These are phyloP conservation scores for Hypoxylon fuscum DNA, from an alignment of 495 filamentous ascomycete genomes.

Conservation along the genomic window DNA sequence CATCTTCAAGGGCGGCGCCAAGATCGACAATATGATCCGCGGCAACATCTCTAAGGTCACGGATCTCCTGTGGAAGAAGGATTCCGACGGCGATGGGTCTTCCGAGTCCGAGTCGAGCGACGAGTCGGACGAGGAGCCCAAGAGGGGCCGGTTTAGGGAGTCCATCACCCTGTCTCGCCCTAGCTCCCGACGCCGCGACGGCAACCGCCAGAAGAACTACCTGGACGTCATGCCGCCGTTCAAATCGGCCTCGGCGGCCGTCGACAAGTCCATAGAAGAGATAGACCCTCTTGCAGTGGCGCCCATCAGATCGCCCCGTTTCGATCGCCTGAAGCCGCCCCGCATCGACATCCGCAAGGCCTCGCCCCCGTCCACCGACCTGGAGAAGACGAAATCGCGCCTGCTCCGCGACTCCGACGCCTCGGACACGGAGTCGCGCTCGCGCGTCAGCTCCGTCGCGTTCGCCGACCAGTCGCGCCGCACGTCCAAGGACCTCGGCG, in stretches of 20 bases:
- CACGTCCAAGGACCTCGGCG: conserved; percentile 36
- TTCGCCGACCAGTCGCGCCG: conserved; percentile 8
- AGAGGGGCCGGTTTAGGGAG: conserved; percentile 44
- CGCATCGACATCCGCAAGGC: conserved; percentile 66
- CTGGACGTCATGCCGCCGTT: conserved; percentile 54
- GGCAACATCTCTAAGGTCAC: conserved; percentile 59
- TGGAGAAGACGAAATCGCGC: conserved; percentile 32
- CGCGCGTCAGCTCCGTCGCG: conserved; percentile 2
- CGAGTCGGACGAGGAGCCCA: conserved; percentile 51
- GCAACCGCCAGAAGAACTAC: conserved; percentile 45
- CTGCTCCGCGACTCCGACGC: conserved; percentile 40
- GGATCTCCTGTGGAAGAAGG: conserved; percentile 59
- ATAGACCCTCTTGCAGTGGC: conserved; percentile 24
- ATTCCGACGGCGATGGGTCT: conserved; percentile 39
- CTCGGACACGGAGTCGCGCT: conserved; percentile 50
- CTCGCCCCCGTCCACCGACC: conserved; percentile 53
- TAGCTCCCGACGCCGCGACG: conserved; percentile 35
- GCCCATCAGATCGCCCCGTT: conserved; percentile 56
- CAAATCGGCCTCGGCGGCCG: conserved; percentile 28
- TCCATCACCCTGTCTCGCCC: conserved; percentile 36
- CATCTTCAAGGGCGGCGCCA: conserved; percentile 54
- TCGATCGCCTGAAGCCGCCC: conserved; percentile 68
- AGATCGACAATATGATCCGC: conserved; percentile 58
- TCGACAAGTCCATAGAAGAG: conserved; percentile 29
- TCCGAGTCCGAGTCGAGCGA: conserved; percentile 49